Evolutionary conservation across 2,329 filamentous ascomycete genomes (phyloP), one percentile per base, ranked within the genome.

Genomic region (Didymella segeticola): DNA sequence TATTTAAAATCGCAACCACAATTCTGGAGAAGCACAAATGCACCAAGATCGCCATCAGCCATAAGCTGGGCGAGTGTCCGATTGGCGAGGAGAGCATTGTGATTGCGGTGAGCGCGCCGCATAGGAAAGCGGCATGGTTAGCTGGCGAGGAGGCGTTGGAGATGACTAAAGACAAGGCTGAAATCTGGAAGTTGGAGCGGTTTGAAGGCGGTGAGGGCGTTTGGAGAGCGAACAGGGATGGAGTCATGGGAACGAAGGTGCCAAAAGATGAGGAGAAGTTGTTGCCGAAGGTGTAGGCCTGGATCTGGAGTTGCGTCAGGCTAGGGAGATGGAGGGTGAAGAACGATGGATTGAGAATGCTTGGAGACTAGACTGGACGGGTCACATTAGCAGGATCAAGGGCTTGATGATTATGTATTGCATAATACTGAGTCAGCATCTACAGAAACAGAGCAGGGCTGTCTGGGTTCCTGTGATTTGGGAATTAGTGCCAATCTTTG

Each of bases 181-280:
- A 99, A 79, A 88, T 99, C 34, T 97, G 93, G 93, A 97, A 97
- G 78, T 80, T 86, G 61, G 93, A 98, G 78, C 89, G 91, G 72
- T 97, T 97, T 79, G 86, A 83, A 38, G 88, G 84, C 1, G 88
- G 86, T 19, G 88, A 89, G 59, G 90, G 83, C 6, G 83, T 95
- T 37, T 97, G 93, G 93, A 87, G 91, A 76, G 91, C 90, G 56
- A 97, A 97, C 77, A 78, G 88, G 60, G 92, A 96, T 75, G 89
- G 89, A 9, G 79, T 80, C 55, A 75, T 78, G 41, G 88, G 86
- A 6, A 78, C 80, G 37, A 79, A 74, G 62, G 73, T 83, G 53
- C 66, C 71, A 25, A 68, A 70, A 19, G 57, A 37, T 33, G 52
- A 48, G 20, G 54, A 48, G 46, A 30, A 33, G 17, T 19, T 33